Evolutionary conservation across 192 early-diverging fungal species (phyloP).

Genomic region (Backusella macrospora): DNA sequence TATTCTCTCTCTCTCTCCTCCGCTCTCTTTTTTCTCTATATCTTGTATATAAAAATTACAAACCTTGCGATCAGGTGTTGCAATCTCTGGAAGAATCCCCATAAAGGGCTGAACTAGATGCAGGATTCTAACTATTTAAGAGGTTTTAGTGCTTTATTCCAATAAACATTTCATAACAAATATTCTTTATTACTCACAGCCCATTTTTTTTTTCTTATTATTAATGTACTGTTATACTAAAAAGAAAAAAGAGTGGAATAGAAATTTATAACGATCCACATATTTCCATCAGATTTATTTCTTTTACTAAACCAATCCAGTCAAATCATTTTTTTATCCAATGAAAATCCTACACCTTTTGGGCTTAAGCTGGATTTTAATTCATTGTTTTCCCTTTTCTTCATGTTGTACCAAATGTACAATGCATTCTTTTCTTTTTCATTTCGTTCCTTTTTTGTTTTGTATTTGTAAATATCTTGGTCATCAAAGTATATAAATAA

Average conservation of each 20-base stretch:
- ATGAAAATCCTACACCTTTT: constrained; percentile 8
- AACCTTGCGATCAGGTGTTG: constrained; percentile 96
- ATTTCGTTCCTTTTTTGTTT: not conserved
- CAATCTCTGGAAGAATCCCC: constrained; percentile 97
- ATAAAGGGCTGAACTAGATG: constrained; percentile 98
- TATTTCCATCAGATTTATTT: not conserved
- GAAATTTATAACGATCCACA: not conserved
- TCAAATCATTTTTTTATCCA: constrained; percentile 1
- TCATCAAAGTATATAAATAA: too few species aligned
- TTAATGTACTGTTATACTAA: not conserved
- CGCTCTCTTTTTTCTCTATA: too few species aligned
- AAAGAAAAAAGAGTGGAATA: not conserved
- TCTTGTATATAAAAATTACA: not conserved
- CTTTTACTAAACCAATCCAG: not conserved
- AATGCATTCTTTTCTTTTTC: not conserved
- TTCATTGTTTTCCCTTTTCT: not conserved
- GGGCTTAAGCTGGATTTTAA: not conserved
- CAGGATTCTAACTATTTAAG: constrained; percentile 82
- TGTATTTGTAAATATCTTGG: not conserved
- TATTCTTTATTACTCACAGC: not conserved
- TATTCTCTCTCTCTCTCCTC: not conserved
- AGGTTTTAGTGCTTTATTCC: not conserved
- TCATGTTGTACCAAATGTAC: not conserved
- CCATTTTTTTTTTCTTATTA: constrained; percentile 1
- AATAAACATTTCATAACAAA: not conserved